Evolutionary conservation across 2,329 filamentous ascomycete species (phyloP).

Genomic region (Epicoccum sorghinum): DNA sequence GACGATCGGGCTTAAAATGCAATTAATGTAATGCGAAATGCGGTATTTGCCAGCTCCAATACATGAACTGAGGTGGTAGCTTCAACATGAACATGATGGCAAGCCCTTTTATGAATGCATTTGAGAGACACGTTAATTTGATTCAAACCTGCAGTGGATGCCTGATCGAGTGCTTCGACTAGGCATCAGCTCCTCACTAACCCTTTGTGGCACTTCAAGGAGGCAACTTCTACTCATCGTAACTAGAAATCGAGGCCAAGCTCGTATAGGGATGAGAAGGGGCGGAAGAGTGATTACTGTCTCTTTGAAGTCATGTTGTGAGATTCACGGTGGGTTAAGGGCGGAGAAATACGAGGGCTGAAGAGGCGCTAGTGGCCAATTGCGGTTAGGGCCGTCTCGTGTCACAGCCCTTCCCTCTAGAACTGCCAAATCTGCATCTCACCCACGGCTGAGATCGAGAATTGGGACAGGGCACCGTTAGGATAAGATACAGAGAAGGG

Average conservation of each 20-base stretch:
- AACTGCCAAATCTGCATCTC: background rate
- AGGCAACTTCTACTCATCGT: no score
- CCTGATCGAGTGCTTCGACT: slow-evolving; percentile 1
- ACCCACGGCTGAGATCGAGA: no score
- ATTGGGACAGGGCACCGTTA: no score
- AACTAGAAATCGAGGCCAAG: background rate
- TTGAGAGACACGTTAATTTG: background rate
- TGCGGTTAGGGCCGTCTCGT: background rate
- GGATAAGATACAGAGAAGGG: no score
- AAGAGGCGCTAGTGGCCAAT: background rate
- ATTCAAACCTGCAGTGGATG: slow-evolving; percentile 1
- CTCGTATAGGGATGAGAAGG: background rate
- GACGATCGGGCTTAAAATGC: no score
- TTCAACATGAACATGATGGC: background rate
- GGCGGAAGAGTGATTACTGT: background rate
- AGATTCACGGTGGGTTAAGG: background rate
- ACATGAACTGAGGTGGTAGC: background rate
- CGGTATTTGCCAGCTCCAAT: no score
- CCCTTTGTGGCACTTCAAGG: background rate
- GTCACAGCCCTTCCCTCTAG: background rate
- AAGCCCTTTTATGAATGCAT: background rate
- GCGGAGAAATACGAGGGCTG: background rate
- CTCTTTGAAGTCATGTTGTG: background rate
- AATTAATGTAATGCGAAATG: no score
- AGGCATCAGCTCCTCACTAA: slow-evolving; percentile 2